Percentiles rank a stretch among this genome's conserved stretches.
These are phyloP conservation scores for Arthrobotrys musiformis DNA, from an alignment of 2,329 filamentous ascomycete species.

Conservation along the genomic window DNA sequence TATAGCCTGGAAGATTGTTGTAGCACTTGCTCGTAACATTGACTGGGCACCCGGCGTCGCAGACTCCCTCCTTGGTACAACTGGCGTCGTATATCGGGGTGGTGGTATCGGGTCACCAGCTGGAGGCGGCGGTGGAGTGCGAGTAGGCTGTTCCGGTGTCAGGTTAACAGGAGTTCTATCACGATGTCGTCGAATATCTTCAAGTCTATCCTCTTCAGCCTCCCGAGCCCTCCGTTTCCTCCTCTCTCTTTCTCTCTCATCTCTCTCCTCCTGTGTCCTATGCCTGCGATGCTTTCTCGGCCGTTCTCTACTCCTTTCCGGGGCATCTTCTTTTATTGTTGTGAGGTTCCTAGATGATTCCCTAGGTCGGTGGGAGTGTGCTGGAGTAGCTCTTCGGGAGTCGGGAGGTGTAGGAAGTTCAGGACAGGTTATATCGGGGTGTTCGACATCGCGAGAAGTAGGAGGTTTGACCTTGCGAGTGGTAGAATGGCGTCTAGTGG, in stretches of 20 bases:
- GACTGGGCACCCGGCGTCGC: constrained; percentile 39
- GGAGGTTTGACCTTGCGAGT: constrained; percentile 35
- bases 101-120: constrained; percentile 9
- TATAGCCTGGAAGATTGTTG: constrained; percentile 49
- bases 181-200: constrained; percentile 36
- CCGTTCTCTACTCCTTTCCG: constrained; percentile 17
- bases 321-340: constrained; percentile 46
- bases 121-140: constrained; percentile 45
- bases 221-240: constrained; percentile 37
- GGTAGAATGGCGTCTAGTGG: constrained; percentile 41
- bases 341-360: constrained; percentile 47
- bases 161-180: constrained; percentile 36
- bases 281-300: constrained; percentile 36
- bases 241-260: constrained; percentile 37
- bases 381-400: constrained; percentile 43
- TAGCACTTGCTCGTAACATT: constrained; percentile 40
- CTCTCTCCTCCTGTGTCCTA: constrained; percentile 40
- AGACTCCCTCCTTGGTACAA: constrained; percentile 33
- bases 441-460: constrained; percentile 30
- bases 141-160: constrained; percentile 39
- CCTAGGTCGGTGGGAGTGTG: constrained; percentile 45
- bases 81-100: constrained; percentile 46
- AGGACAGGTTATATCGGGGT: constrained; percentile 26
- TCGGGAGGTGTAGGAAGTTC: constrained; percentile 49
- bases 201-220: constrained; percentile 41